These are phyloP conservation scores for Arthroderma sp. DNA, from an alignment of 2,329 filamentous ascomycete species.

Conservation along the genomic window DNA sequence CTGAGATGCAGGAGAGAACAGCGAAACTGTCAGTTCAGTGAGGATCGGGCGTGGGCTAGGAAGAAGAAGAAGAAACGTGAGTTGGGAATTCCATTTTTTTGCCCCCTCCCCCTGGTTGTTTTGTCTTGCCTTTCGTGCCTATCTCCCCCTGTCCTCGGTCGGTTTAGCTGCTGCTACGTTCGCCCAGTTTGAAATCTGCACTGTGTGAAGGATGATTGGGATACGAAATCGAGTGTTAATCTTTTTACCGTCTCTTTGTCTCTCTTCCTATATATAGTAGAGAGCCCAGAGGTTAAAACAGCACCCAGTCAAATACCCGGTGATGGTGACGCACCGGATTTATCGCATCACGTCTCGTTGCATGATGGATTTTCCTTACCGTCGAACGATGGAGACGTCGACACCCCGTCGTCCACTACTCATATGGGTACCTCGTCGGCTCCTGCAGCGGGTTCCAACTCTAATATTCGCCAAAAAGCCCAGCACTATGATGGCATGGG, in stretches of 20 bases:
- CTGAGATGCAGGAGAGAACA: constrained; percentile 39
- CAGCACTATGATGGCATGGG: constrained; percentile 7
- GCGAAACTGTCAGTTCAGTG: constrained; percentile 37
- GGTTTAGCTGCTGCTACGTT: not conserved
- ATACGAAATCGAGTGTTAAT: not conserved
- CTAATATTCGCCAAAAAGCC: not conserved
- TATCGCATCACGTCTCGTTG: not conserved
- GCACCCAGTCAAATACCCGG: constrained; percentile 9
- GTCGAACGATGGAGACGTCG: constrained; percentile 2
- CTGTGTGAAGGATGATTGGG: too few species aligned
- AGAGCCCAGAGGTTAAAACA: constrained; percentile 1
- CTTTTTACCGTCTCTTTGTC: not conserved
- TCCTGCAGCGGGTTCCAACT: not conserved
- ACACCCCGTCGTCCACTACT: constrained; percentile 3
- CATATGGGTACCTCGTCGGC: not conserved
- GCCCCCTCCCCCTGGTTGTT: not conserved
- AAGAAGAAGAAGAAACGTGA: constrained; percentile 16
- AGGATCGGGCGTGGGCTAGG: constrained; percentile 30
- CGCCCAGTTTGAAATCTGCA: too few species aligned
- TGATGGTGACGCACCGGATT: constrained; percentile 1
- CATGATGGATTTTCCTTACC: constrained; percentile 1
- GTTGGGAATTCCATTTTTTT: not conserved
- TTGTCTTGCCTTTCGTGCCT: not conserved
- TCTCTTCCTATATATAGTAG: not conserved
- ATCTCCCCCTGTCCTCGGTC: not conserved